These are phyloP conservation scores for Candida pseudoglaebosa DNA, from an alignment of 805 yeast genomes.

Conservation along the genomic window DNA sequence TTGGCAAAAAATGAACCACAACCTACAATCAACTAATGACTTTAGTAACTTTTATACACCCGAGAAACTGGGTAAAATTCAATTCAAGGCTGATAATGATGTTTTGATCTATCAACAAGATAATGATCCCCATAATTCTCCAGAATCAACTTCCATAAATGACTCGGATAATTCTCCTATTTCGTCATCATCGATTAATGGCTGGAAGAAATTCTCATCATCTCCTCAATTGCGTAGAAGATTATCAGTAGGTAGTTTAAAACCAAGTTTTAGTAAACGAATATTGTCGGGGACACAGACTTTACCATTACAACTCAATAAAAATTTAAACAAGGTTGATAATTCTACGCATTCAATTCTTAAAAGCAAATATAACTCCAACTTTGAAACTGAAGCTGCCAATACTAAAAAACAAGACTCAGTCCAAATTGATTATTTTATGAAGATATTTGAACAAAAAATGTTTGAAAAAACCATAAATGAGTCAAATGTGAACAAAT, in stretches of 20 bases:
- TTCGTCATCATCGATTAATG: not conserved
- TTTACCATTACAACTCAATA: not conserved
- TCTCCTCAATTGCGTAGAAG: not conserved
- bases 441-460: conserved; percentile 13
- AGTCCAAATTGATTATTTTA: conserved; percentile 16
- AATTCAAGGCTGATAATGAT: conserved; percentile 1
- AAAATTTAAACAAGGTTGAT: not conserved
- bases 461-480: conserved; percentile 13
- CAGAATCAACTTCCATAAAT: not conserved
- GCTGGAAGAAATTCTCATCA: not conserved
- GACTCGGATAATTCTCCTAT: not conserved
- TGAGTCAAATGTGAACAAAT: conserved; percentile 9
- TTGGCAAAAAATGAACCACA: not conserved
- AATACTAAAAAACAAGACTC: conserved; percentile 14
- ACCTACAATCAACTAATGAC: not conserved
- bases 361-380: conserved; percentile 21
- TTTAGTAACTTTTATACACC: not conserved
- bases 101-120: not conserved
- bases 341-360: conserved; percentile 19
- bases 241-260: not conserved
- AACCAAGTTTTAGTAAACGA: not conserved
- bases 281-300: not conserved
- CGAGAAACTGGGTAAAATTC: not conserved
- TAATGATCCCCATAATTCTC: not conserved
- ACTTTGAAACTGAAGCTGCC: conserved; percentile 18